Conservation (phyloP, 176 grass and related monocot genomes). For the Triticum dicoccoides region DNA sequence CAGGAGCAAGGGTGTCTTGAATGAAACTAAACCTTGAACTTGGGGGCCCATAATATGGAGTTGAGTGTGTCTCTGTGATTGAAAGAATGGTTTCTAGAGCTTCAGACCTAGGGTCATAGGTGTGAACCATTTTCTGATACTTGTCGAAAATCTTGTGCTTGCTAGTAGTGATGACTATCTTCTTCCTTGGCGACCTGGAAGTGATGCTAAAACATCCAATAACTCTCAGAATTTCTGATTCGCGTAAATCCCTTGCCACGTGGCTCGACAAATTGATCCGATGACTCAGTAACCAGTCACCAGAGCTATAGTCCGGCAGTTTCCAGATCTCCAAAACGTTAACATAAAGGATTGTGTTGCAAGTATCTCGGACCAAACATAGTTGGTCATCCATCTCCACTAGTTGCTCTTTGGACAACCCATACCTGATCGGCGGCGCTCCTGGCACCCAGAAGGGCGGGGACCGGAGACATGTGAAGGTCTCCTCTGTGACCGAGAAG, state of each 20-base stretch:
- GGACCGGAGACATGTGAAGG: background rate
- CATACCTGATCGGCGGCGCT: background rate
- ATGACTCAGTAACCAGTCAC: background rate
- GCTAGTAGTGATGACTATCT: background rate
- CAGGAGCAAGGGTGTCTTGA: background rate
- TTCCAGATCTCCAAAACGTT: background rate
- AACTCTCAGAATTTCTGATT: background rate
- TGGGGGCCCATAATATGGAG: background rate
- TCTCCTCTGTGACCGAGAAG: background rate
- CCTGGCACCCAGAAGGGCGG: background rate
- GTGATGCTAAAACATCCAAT: background rate
- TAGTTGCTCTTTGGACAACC: background rate
- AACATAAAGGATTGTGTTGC: background rate
- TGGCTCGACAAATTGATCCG: background rate
- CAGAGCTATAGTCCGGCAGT: background rate
- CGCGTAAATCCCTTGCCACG: background rate
- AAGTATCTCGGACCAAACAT: background rate
- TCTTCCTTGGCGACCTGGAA: background rate
- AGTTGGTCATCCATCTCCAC: background rate
- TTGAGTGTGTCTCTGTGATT: background rate
- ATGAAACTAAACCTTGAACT: background rate
- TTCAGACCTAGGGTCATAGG: background rate
- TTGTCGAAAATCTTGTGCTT: background rate
- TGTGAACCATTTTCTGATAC: background rate
- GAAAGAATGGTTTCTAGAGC: background rate